Percentiles rank a stretch among this genome's conserved stretches.
phyloP scores from a whole-genome alignment of 495 filamentous ascomycete genomes.

The Cercophora sp. region DNA sequence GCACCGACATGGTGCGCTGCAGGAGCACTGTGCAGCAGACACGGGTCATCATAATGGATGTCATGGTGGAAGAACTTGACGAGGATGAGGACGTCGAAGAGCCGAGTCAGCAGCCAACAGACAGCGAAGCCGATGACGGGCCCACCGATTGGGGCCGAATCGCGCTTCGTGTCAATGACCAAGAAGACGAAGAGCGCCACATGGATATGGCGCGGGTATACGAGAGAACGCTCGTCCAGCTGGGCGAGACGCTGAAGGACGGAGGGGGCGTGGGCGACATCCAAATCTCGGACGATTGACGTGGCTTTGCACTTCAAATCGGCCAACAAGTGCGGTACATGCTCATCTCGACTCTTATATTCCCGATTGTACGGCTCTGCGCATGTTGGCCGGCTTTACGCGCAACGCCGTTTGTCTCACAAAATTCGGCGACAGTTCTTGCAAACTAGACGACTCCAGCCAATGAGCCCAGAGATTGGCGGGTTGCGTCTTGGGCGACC shows the following conservation, averaged over 20 bases:
- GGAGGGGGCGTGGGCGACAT: conserved; percentile 6
- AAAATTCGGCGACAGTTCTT: too few relatives aligned
- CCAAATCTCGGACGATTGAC: conserved; percentile 17
- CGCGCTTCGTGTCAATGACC: conserved; percentile 24
- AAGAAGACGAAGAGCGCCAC: conserved; percentile 41
- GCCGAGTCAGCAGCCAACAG: conserved; percentile 10
- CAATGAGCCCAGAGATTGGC: conserved; percentile 5
- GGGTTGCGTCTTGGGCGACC: neutral
- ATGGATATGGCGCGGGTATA: conserved; percentile 75
- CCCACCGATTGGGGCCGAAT: neutral
- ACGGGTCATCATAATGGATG: conserved; percentile 61
- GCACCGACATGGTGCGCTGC: conserved; percentile 78
- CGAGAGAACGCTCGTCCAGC: conserved; percentile 67
- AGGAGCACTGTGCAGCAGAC: conserved; percentile 70
- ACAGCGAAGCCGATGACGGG: conserved; percentile 18
- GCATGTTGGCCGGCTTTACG: too few relatives aligned
- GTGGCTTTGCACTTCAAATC: too few relatives aligned
- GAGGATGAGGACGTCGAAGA: conserved; percentile 35
- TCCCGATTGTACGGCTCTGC: too few relatives aligned
- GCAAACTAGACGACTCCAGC: neutral
- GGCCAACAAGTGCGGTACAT: too few relatives aligned
- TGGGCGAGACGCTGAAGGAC: conserved; percentile 57
- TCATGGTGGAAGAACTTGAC: conserved; percentile 45
- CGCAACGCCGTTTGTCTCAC: too few relatives aligned
- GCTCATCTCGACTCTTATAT: too few relatives aligned